These are phyloP conservation scores for Chalaropsis ovoidea DNA, from an alignment of 2,329 filamentous ascomycete species.

Conservation along the genomic window DNA sequence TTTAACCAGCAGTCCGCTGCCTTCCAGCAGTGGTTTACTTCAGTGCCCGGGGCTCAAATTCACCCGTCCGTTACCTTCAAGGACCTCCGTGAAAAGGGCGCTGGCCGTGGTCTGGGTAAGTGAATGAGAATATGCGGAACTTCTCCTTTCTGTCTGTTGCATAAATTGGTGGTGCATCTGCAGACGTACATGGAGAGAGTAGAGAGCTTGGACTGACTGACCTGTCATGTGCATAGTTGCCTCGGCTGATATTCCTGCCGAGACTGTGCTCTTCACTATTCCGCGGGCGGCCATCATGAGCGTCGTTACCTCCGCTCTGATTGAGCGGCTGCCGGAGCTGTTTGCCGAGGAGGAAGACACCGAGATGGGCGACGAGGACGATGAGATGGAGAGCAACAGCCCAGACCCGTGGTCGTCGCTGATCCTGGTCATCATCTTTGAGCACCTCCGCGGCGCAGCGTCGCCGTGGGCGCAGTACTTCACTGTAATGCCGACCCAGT, in stretches of 20 bases:
- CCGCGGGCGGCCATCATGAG: constrained; percentile 63
- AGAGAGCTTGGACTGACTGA: background rate
- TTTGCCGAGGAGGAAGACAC: constrained; percentile 36
- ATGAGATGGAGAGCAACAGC: constrained; percentile 32
- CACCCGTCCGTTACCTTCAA: constrained; percentile 43
- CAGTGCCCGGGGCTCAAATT: constrained; percentile 44
- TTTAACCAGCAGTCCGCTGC: constrained; percentile 38
- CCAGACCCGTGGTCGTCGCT: constrained; percentile 47
- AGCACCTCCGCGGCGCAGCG: constrained; percentile 47
- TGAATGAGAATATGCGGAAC: background rate
- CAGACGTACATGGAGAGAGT: background rate
- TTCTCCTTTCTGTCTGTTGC: background rate
- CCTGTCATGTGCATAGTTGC: constrained; percentile 47
- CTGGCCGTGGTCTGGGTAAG: constrained; percentile 48
- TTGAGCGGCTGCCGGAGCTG: constrained; percentile 45
- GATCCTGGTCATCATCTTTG: constrained; percentile 74
- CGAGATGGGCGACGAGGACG: constrained; percentile 31
- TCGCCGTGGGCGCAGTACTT: constrained; percentile 75
- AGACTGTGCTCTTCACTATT: constrained; percentile 71
- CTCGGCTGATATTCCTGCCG: constrained; percentile 55
- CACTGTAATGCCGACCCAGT: constrained; percentile 57
- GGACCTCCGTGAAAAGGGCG: constrained; percentile 42
- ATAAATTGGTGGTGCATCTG: background rate
- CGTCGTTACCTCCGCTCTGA: constrained; percentile 59
- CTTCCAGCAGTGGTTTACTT: constrained; percentile 47